These are phyloP conservation scores for Penicillium sp. DNA, from an alignment of 2,329 filamentous ascomycete genomes.

Conservation along the genomic window DNA sequence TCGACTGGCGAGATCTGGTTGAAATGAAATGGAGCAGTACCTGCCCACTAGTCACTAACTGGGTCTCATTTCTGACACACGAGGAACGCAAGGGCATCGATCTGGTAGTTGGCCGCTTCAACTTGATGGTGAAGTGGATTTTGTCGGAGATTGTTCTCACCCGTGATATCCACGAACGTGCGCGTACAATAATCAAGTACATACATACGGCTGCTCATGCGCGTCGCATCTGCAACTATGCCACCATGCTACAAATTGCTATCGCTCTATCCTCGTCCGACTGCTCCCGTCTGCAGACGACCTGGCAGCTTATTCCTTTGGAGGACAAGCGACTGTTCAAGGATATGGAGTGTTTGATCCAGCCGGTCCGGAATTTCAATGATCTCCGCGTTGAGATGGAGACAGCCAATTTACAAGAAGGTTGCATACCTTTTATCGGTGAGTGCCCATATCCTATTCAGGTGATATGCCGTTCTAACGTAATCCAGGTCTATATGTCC, in stretches of 20 bases:
- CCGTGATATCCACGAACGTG: constrained; percentile 58
- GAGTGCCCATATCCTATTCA: constrained; percentile 22
- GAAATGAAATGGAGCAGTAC: constrained; percentile 63
- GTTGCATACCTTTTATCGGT: constrained; percentile 68
- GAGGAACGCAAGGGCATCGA: constrained; percentile 61
- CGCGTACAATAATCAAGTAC: constrained; percentile 62
- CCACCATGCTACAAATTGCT: constrained; percentile 66
- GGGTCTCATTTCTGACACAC: constrained; percentile 62
- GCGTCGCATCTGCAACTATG: constrained; percentile 62
- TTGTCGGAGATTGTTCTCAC: constrained; percentile 65
- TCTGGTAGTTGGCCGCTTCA: constrained; percentile 66
- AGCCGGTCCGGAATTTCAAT: constrained; percentile 65
- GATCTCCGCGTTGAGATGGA: constrained; percentile 66
- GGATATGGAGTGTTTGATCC: constrained; percentile 62
- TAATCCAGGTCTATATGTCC: constrained; percentile 59
- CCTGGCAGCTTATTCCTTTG: constrained; percentile 59
- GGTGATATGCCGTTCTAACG: background rate
- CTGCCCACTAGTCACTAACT: constrained; percentile 55
- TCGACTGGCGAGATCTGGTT: constrained; percentile 67
- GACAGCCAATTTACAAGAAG: constrained; percentile 57
- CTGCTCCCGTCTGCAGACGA: constrained; percentile 57
- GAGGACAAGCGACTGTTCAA: constrained; percentile 57
- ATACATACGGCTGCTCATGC: constrained; percentile 64
- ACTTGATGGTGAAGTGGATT: constrained; percentile 67
- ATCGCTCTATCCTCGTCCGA: constrained; percentile 64